Evolutionary conservation across 176 grass and related monocot species (phyloP).

Genomic region (Chrysopogon serrulatus): DNA sequence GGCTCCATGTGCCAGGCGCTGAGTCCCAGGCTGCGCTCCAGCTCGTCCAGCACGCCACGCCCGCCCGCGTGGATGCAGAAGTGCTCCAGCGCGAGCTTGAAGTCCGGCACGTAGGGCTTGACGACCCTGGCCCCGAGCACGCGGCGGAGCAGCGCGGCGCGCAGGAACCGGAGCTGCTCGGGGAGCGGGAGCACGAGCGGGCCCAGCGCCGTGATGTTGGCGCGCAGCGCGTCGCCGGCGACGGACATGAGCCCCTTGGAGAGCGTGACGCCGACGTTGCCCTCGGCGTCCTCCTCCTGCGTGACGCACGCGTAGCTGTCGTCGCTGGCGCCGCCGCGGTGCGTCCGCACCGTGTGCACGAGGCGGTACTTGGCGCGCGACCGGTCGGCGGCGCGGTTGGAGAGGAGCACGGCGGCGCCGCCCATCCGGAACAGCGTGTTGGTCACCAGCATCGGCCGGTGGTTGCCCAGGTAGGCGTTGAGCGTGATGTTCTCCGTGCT

Average conservation of each 20-base stretch:
- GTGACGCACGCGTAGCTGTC: slow-evolving; percentile 34
- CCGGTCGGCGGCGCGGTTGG: slow-evolving; percentile 25
- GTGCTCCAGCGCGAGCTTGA: slow-evolving; percentile 50
- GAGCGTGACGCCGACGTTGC: slow-evolving; percentile 22
- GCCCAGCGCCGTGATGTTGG: slow-evolving; percentile 42
- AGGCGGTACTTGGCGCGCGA: slow-evolving; percentile 35
- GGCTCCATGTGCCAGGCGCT: slow-evolving; percentile 62
- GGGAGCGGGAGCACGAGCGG: slow-evolving; percentile 37
- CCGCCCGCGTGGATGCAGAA: slow-evolving; percentile 74
- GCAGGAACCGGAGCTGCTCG: slow-evolving; percentile 41
- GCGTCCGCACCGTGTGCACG: slow-evolving; percentile 43
- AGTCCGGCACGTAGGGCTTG: slow-evolving; percentile 48
- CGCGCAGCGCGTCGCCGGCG: slow-evolving; percentile 37
- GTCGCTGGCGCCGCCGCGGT: slow-evolving; percentile 33
- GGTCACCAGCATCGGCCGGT: slow-evolving; percentile 50
- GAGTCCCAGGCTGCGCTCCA: slow-evolving; percentile 41
- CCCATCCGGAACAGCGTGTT: slow-evolving; percentile 51
- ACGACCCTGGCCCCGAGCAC: not conserved
- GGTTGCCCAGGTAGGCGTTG: slow-evolving; percentile 49
- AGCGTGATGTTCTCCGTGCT: slow-evolving; percentile 66
- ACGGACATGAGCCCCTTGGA: slow-evolving; percentile 51
- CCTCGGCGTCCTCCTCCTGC: slow-evolving; percentile 27
- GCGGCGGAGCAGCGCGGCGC: slow-evolving; percentile 1
- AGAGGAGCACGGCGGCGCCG: slow-evolving; percentile 41
- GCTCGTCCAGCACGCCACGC: slow-evolving; percentile 52